A percentile compares a stretch with the other conserved stretches of the same genome.
Evolutionary conservation across 768 basidiomycete species (phyloP).

Genomic region (Trametes cinnabarina): DNA sequence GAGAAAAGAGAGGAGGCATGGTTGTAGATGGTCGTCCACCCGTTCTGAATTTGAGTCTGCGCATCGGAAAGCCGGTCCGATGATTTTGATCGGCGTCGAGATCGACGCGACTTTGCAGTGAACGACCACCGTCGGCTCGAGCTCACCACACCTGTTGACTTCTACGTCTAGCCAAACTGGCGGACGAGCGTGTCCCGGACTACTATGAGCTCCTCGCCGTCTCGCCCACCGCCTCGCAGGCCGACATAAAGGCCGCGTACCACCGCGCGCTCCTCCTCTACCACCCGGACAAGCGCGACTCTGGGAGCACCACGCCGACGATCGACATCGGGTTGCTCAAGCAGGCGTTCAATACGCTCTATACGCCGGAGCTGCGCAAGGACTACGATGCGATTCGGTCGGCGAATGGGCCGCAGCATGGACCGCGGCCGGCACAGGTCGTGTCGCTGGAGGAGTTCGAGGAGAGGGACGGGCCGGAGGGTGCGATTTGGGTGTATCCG

Average conservation of each 20-base stretch:
- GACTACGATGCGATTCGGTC: constrained; percentile 44
- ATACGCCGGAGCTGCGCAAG: constrained; percentile 45
- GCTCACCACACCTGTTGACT: neutral
- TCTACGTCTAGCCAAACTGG: constrained; percentile 13
- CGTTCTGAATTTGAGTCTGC: neutral
- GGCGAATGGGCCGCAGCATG: constrained; percentile 19
- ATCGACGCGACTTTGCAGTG: neutral
- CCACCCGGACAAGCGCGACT: constrained; percentile 60
- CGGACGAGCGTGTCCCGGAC: constrained; percentile 32
- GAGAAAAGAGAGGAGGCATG: no score
- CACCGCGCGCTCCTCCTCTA: constrained; percentile 59
- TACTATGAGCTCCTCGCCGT: constrained; percentile 63
- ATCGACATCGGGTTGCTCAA: constrained; percentile 60
- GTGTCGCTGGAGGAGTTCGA: constrained; percentile 75
- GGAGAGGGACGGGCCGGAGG: constrained; percentile 35
- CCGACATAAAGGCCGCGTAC: constrained; percentile 69
- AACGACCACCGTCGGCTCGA: neutral
- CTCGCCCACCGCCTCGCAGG: constrained; percentile 43
- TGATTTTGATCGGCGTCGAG: neutral
- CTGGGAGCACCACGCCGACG: neutral
- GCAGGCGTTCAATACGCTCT: constrained; percentile 65
- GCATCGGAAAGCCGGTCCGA: neutral
- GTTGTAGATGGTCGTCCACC: no score
- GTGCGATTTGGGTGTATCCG: constrained; percentile 47
- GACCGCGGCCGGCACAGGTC: constrained; percentile 71